Evolutionary conservation across 176 grass and related monocot genomes (phyloP).

Genomic region (Hordeum vulgare): DNA sequence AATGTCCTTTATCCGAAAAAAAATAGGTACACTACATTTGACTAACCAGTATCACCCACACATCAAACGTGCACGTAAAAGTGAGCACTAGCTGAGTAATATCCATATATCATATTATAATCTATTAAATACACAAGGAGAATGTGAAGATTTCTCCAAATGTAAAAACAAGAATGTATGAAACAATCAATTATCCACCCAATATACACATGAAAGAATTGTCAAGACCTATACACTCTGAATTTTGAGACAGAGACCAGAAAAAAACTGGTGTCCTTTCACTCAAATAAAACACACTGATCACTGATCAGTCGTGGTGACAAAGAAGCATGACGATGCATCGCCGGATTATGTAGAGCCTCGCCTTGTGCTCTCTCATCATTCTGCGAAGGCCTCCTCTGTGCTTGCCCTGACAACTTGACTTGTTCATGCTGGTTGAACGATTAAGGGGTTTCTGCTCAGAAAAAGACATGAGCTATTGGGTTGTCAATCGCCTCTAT

Average conservation of each 20-base stretch:
- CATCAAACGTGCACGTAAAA: not conserved
- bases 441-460: not conserved
- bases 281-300: not conserved
- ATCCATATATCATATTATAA: not conserved
- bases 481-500: not conserved
- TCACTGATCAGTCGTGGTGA: constrained; percentile 23
- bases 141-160: not conserved
- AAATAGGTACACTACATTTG: not conserved
- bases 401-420: not conserved
- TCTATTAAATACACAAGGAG: not conserved
- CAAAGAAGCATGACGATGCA: constrained; percentile 35
- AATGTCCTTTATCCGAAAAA: no score
- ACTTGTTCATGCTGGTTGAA: constrained; percentile 7
- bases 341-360: constrained; percentile 41
- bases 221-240: not conserved
- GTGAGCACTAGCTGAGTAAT: not conserved
- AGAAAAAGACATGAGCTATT: not conserved
- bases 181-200: not conserved
- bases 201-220: constrained; percentile 8
- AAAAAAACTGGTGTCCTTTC: not conserved
- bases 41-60: not conserved
- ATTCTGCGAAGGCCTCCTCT: constrained; percentile 19
- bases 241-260: not conserved
- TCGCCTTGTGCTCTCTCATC: constrained; percentile 39
- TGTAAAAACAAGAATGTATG: not conserved